Evolutionary conservation across 345 rosid species (phyloP), one percentile per base, ranked within the genome.

Genomic region (Eucalyptus dawsonii): DNA sequence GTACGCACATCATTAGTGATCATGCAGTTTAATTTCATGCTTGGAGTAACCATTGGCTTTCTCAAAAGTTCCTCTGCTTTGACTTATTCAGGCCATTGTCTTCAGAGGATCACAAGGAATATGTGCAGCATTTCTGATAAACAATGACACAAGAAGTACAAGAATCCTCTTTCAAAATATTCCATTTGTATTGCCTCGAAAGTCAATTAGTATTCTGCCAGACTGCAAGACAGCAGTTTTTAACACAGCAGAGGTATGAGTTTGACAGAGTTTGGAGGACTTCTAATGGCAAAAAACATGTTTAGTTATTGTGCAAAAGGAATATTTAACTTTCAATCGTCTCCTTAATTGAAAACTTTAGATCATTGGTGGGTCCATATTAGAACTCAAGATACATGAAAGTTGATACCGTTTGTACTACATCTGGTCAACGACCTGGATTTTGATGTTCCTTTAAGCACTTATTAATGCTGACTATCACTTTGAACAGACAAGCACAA

Each of bases 121-220:
- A 87, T 97, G 97, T 91, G 94, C 96, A 86, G 97, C 97, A 72
- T 95, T 97, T 87, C 96, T 97, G 34, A 91, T 95, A 58, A 97
- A 96, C 91, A 91, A 91, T 91, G 92, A 93, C 89, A 54, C 45
- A 19, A 88, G 31, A 65, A 56, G 88, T 25, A 93, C 89, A 49
- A 88, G 89, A 1, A 94, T 95, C 83, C 81, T 72, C 37, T 96
- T 97, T 90, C 93, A 50, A 44, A 93, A 95, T 91, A 69, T 90
- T 83, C 90, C 94, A 11, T 94, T 94, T 88, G 90, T 44, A 69
- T 90, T 97, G 95, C 95, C 96, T 88, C 94, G 95, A 58, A 88
- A 89, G 88, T 97, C 98, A 16, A 93, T 97, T 86, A 96, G 95
- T 92, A 92, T 97, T 85, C 88, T 97, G 54, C 97, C 96, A 88